Evolutionary conservation across 495 filamentous ascomycete species (phyloP), one percentile per base, ranked within the genome.

Genomic region (Neurospora africana): DNA sequence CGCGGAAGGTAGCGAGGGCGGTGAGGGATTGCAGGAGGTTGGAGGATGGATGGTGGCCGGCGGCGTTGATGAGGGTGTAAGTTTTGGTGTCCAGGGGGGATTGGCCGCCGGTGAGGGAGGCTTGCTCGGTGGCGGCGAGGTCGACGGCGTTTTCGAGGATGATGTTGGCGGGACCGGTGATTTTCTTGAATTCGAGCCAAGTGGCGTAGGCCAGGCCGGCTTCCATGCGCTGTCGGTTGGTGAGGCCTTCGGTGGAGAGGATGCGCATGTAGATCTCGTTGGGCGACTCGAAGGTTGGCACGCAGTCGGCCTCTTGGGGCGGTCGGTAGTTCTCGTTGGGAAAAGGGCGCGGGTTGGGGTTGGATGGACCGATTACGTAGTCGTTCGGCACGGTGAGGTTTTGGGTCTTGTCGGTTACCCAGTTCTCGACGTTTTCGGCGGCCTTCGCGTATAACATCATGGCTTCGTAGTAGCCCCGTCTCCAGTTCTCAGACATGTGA

Each of bases 171-270:
- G 79, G 78, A 17, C 75, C 77, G 17, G 70, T 67, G 11, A 90
- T 78, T 4, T 86, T 85, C 81, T 94, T 94, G 80, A 87, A 96
- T 68, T 92, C 90, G 6, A 97, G 84, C 88, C 90, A 97, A 72
- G 91, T 91, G 7, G 89, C 94, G 79, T 94, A 94, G 0, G 89
- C 91, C 21, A 97, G 81, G 11, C 91, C 91, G 30, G 94, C 93
- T 58, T 93, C 89, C 39, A 97, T 79, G 73, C 88, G 88, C 81
- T 97, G 92, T 69, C 87, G 83, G 23, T 86, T 85, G 9, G 87
- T 89, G 77, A 97, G 92, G 21, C 94, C 93, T 35, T 85, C 84
- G 0, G 91, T 93, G 2, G 88, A 92, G 67, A 97, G 79, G 33
- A 97, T 89, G 75, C 90, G 89, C 79, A 91, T 86, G 76, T 97